Conservation (phyloP, 1,284 basidiomycete genomes). For the Ceratobasidium sp. region DNA sequence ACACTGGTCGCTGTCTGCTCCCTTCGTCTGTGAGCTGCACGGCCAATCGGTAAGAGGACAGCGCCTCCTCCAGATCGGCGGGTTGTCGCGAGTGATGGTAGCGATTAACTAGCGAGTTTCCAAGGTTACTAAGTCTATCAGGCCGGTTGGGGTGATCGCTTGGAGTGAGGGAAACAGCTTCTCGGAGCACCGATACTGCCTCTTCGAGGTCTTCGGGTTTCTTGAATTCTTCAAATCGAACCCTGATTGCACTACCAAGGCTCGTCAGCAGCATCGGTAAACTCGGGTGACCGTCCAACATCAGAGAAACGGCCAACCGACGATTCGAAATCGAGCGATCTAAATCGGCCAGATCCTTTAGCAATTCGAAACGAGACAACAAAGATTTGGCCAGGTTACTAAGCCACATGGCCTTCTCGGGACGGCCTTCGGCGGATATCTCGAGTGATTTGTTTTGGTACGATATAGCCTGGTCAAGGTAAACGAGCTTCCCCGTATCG, state of each 20-base stretch:
- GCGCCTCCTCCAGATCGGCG: not conserved
- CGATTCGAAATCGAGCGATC: not conserved
- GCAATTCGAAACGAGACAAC: not conserved
- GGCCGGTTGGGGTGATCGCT: not conserved
- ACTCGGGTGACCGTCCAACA: not conserved
- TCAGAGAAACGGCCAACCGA: not conserved
- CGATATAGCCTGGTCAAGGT: conserved; percentile 13
- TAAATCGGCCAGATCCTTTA: not conserved
- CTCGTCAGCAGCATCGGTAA: not conserved
- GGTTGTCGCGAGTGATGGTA: not conserved
- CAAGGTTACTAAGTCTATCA: not conserved
- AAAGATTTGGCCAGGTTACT: not conserved
- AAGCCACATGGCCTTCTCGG: conserved; percentile 7
- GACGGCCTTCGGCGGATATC: not conserved
- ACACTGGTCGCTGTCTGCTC: not conserved
- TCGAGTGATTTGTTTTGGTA: not conserved
- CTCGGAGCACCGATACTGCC: not conserved
- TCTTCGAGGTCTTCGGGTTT: not conserved
- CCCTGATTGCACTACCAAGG: not conserved
- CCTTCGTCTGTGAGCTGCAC: not conserved
- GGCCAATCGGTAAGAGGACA: not conserved
- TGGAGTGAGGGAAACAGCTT: conserved; percentile 8
- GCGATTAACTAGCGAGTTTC: not conserved
- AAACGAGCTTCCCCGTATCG: not conserved
- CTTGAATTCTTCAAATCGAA: not conserved